Evolutionary conservation across 345 rosid species (phyloP).

Genomic region (Boechera divaricarpa): DNA sequence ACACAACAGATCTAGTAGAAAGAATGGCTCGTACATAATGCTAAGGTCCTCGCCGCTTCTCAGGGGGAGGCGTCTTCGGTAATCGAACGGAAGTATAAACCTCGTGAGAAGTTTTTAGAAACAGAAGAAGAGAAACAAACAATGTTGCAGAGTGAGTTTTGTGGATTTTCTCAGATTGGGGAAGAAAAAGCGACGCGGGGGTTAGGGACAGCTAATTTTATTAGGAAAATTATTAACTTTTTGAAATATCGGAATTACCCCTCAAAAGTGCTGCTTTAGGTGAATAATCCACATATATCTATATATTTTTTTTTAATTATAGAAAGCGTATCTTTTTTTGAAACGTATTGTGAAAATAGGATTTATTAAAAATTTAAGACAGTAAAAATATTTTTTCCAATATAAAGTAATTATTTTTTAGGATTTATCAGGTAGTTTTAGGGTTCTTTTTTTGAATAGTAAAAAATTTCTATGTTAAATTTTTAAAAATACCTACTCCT

Average conservation of each 20-base stretch:
- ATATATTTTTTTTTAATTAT: background rate
- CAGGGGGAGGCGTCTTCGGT: background rate
- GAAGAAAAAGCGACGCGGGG: slow-evolving; percentile 41
- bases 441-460: background rate
- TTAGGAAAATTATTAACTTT: background rate
- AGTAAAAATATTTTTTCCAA: background rate
- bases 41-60: slow-evolving; percentile 14
- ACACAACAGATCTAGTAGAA: slow-evolving; percentile 37
- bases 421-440: background rate
- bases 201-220: slow-evolving; percentile 28
- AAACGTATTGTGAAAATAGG: background rate
- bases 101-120: slow-evolving; percentile 4
- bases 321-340: background rate
- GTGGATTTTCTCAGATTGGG: slow-evolving; percentile 42
- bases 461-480: no score
- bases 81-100: slow-evolving; percentile 9
- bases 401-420: no score
- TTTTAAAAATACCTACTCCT: no score
- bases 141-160: slow-evolving; percentile 36
- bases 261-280: slow-evolving; percentile 20
- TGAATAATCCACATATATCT: background rate
- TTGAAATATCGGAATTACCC: slow-evolving; percentile 12
- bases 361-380: background rate
- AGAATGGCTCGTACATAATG: slow-evolving; percentile 15
- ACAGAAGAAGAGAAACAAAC: background rate